Evolutionary conservation across 495 filamentous ascomycete genomes (phyloP).

Genomic region (Tuber borchii): DNA sequence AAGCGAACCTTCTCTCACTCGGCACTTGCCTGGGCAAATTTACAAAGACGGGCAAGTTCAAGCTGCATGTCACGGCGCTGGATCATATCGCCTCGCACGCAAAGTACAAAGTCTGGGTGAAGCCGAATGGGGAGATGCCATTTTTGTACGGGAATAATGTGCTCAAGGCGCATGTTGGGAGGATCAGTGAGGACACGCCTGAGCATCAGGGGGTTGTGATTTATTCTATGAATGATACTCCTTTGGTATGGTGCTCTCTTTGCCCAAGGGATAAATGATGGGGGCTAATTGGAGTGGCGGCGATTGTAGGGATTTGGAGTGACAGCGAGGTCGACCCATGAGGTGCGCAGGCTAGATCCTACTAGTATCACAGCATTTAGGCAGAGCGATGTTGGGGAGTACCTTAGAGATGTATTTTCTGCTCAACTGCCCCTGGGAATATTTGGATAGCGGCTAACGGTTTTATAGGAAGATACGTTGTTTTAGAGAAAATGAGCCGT

Average conservation of each 20-base stretch:
- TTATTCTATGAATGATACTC: constrained; percentile 68
- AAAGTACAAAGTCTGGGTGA: constrained; percentile 90
- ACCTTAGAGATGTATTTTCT: constrained; percentile 62
- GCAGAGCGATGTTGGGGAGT: constrained; percentile 87
- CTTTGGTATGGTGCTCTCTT: constrained; percentile 51
- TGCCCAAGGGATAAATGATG: background rate
- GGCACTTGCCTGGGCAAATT: constrained; percentile 84
- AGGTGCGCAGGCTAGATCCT: constrained; percentile 74
- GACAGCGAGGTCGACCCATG: constrained; percentile 72
- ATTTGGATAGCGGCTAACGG: constrained; percentile 15
- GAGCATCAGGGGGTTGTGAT: constrained; percentile 71
- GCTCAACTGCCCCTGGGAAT: background rate
- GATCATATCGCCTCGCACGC: constrained; percentile 82
- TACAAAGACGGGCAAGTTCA: constrained; percentile 87
- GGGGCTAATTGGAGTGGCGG: constrained; percentile 6
- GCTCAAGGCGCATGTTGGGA: constrained; percentile 83
- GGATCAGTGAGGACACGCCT: constrained; percentile 80
- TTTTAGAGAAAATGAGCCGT: constrained; percentile 27
- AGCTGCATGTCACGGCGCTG: constrained; percentile 75
- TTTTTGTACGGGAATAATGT: constrained; percentile 87
- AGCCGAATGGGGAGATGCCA: constrained; percentile 89
- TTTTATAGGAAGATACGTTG: constrained; percentile 37
- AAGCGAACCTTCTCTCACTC: constrained; percentile 71
- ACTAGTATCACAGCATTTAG: constrained; percentile 79
- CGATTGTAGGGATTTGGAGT: constrained; percentile 65